Base-by-base conservation (phyloP, 2,329 filamentous ascomycete species). In the Macrophomina pseudophaseolina region DNA sequence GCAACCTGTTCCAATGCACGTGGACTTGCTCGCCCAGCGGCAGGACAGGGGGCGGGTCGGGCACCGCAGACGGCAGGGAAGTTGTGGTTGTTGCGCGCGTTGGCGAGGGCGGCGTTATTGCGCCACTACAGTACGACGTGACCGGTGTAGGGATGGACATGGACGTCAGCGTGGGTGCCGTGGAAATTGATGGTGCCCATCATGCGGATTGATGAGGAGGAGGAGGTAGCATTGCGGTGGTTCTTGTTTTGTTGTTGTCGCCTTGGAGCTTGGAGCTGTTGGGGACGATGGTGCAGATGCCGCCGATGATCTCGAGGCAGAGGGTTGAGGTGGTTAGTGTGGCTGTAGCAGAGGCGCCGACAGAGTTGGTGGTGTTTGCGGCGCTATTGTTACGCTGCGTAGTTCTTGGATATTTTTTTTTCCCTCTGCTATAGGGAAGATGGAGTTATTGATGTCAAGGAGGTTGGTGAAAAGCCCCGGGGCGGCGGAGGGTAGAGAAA, bases 151-250 rank as follows among this genome's bases (percentile, higher is more conserved):
- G 33, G 42, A 42, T 71, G 63, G 38, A 77, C 51, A 4, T 76
- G 68, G 5, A 77, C 75, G 51, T 76, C 74, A 38, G 72, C 72
- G 46, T 76, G 76, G 0, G 74, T 76, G 32, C 76, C 75, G 65
- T 76, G 76, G 16, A 77, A 69, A 38, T 76, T 78, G 48, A 75
- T 70, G 7, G 71, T 76, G 44, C 73, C 75, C 1, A 72, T 33
- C 2, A 78, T 70, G 8, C 70, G 69, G 7, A 75, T 70, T 1
- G 70, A 65, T 1, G 58, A 44, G 12, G 70, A 30, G 2, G 23
- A 4, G 49, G 4, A 14, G 30, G 49, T 12, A 11, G 3, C 2
- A 14, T 3, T 8, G 16, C 11, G 32, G 30, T 52, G 6, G 48
- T 12, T 6, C 2, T 4, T 5, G 48, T 30, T 40, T 5, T 44